Evolutionary conservation across 2,329 filamentous ascomycete species (phyloP), one percentile per base, ranked within the genome.

Genomic region (Apiospora malaysiana): DNA sequence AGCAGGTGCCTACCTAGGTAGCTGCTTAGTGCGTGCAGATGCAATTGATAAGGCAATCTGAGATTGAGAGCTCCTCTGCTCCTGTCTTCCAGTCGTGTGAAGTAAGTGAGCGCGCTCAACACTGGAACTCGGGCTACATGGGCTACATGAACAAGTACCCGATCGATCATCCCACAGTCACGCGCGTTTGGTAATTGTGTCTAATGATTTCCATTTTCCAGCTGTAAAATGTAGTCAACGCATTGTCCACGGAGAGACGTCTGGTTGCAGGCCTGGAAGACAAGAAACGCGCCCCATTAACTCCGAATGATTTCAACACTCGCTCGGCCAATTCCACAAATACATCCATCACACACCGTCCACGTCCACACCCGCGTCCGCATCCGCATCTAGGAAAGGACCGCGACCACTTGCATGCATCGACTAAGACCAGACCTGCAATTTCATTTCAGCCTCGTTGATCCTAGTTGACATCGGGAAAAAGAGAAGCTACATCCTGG

Each of bases 281-380:
- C 45, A 37, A 37, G 46, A 46, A 45, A 9, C 66, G 9, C 32
- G 66, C 23, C 14, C n/a, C 45, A 51, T 27, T 37, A 68, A 68
- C 27, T 37, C 32, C 21, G 66, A 47, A 47, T 49, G 42, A 21
- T 46, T 27, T 51, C 21, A 21, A 47, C 66, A 46, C 43, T 25
- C 63, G 23, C 42, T 40, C 45, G 51, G 46, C 43, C 42, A n/a
- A 68, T 68, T 47, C 66, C 23, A 42, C 66, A 68, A 21, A 45
- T 43, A 56, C 51, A 32, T n/a, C n/a, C n/a, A n/a, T n/a, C n/a
- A n/a, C n/a, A n/a, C 56, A 40, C 16, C 21, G 16, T 21, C 56
- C 21, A 40, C 56, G 18, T 40, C 32, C 32, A 40, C 56, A 40
- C 21, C 45, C 45, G 18, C 45, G 21, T 63, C 56, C 32, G 45